These are phyloP conservation scores for Chaetomium strumarium DNA, from an alignment of 2,329 filamentous ascomycete species.

Conservation along the genomic window DNA sequence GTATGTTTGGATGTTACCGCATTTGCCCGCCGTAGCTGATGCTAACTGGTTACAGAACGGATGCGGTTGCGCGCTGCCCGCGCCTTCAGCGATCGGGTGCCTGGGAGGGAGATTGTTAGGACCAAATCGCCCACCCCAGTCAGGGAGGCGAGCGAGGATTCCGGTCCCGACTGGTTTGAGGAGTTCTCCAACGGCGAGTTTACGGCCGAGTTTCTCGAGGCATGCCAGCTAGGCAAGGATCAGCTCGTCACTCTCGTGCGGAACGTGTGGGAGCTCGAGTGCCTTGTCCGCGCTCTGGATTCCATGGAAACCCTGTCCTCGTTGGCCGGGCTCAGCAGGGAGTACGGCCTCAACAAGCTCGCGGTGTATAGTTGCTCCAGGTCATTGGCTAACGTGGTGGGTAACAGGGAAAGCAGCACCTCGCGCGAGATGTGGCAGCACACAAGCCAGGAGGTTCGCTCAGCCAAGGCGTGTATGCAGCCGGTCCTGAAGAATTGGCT, in stretches of 20 bases:
- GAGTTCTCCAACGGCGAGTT: slow-evolving; percentile 30
- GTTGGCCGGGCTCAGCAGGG: slow-evolving; percentile 44
- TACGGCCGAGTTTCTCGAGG: slow-evolving; percentile 25
- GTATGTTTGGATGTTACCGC: slow-evolving; percentile 48
- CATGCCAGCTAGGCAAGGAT: slow-evolving; percentile 33
- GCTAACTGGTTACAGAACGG: slow-evolving; percentile 35
- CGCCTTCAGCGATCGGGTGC: slow-evolving; percentile 45
- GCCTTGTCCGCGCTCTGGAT: slow-evolving; percentile 59
- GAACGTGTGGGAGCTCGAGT: slow-evolving; percentile 63
- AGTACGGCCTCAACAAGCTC: slow-evolving; percentile 39
- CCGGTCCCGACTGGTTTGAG: slow-evolving; percentile 31
- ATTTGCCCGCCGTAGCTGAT: slow-evolving; percentile 9
- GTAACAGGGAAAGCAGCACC: slow-evolving; percentile 29
- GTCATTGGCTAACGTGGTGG: slow-evolving; percentile 25
- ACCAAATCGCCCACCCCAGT: slow-evolving; percentile 32
- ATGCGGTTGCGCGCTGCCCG: slow-evolving; percentile 51
- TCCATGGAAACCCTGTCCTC: slow-evolving; percentile 61
- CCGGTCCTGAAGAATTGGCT: slow-evolving; percentile 63
- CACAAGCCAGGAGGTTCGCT: slow-evolving; percentile 41
- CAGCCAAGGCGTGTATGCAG: slow-evolving; percentile 50
- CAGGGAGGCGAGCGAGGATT: slow-evolving; percentile 32
- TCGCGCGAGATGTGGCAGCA: slow-evolving; percentile 26
- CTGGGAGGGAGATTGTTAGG: slow-evolving; percentile 44
- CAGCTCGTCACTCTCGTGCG: slow-evolving; percentile 50
- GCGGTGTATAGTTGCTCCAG: too few relatives aligned